These are phyloP conservation scores for Paramyrothecium roridum DNA, from an alignment of 2,329 filamentous ascomycete genomes.

Conservation along the genomic window DNA sequence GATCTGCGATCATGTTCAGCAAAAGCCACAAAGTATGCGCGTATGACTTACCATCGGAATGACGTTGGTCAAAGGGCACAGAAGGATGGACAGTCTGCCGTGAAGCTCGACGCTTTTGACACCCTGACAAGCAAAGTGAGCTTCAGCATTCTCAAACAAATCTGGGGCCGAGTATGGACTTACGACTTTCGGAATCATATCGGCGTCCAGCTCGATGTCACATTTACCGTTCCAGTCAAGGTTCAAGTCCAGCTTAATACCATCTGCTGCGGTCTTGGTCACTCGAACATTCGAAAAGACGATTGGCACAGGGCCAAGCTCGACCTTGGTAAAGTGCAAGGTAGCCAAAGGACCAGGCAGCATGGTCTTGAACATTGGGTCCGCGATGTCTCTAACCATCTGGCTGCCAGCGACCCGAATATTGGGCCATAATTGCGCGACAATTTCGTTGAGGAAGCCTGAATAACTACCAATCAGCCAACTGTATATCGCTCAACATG, in stretches of 20 bases:
- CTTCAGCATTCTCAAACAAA: neutral
- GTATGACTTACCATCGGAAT: constrained; percentile 17
- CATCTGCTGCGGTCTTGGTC: constrained; percentile 14
- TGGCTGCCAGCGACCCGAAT: constrained; percentile 19
- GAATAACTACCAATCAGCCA: constrained; percentile 6
- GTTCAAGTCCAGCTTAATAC: constrained; percentile 22
- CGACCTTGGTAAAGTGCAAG: constrained; percentile 16
- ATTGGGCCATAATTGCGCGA: constrained; percentile 21
- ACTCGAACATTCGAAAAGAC: constrained; percentile 18
- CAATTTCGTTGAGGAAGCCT: constrained; percentile 21
- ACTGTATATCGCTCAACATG: neutral
- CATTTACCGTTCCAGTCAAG: constrained; percentile 17
- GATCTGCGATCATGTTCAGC: constrained; percentile 9
- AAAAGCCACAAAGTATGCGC: neutral
- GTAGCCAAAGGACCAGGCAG: constrained; percentile 17
- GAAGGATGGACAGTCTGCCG: constrained; percentile 15
- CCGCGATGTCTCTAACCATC: constrained; percentile 17
- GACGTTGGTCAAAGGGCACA: constrained; percentile 16
- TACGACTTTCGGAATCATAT: constrained; percentile 20
- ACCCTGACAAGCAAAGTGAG: constrained; percentile 7
- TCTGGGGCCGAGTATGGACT: neutral
- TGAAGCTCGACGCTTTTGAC: constrained; percentile 19
- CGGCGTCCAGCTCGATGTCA: constrained; percentile 19
- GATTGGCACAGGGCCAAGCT: constrained; percentile 15
- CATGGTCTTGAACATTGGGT: constrained; percentile 18